Conservation (phyloP, 441 rosid genomes). For the Breynia disticha region DNA sequence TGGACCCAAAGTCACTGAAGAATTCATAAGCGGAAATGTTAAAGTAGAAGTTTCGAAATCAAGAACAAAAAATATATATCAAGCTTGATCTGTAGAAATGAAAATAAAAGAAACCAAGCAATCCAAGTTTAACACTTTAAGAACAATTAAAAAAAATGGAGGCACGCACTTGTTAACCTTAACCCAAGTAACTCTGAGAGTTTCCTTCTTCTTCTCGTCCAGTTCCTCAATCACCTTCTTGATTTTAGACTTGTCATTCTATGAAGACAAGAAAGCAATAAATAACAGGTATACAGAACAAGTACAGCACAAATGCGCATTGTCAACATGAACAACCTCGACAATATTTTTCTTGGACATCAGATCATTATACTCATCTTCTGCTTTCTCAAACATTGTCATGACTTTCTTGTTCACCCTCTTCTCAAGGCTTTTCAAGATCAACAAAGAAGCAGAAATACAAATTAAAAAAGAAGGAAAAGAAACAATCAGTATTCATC, state of each 20-base stretch:
- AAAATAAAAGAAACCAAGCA: not conserved
- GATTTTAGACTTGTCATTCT: conserved; percentile 95
- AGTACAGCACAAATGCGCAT: conserved; percentile 9
- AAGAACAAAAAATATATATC: conserved; percentile 3
- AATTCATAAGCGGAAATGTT: conserved; percentile 1
- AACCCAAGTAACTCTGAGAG: conserved; percentile 95
- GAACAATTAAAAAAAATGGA: not conserved
- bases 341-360: conserved; percentile 90
- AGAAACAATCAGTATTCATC: conserved; percentile 1
- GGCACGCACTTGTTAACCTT: conserved; percentile 68
- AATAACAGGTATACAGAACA: conserved; percentile 12
- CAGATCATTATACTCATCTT: conserved; percentile 91
- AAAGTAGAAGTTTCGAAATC: not conserved
- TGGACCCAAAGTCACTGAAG: conserved; percentile 90
- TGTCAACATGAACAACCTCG: conserved; percentile 46
- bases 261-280: conserved; percentile 11
- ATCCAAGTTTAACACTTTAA: no score
- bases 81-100: not conserved
- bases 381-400: conserved; percentile 99
- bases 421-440: conserved; percentile 62
- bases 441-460: no score
- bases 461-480: conserved; percentile 11
- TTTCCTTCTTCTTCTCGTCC: conserved; percentile 98
- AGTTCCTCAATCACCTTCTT: conserved; percentile 96
- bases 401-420: conserved; percentile 98